Conservation (phyloP, 305 asterid genomes). For the Euphrasia arctica region DNA sequence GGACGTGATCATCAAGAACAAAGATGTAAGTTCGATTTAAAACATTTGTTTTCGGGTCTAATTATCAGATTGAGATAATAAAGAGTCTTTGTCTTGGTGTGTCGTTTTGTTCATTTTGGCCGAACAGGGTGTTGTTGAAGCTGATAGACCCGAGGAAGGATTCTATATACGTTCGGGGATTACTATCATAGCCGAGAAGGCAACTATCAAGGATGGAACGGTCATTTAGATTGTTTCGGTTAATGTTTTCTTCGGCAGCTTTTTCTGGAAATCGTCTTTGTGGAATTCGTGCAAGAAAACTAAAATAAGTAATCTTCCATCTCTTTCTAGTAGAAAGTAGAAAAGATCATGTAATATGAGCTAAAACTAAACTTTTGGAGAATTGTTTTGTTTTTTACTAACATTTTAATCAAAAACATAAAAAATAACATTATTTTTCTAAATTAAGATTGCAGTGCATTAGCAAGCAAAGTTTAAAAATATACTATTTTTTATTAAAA, state of each 20-base stretch:
- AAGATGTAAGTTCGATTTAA: constrained; percentile 56
- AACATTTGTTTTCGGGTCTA: neutral
- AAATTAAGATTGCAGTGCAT: no score
- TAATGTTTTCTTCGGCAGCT: neutral
- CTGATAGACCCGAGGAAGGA: constrained; percentile 71
- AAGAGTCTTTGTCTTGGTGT: neutral
- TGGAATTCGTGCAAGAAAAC: no score
- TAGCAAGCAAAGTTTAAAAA: no score
- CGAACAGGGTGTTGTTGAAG: constrained; percentile 76
- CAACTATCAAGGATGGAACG: constrained; percentile 68
- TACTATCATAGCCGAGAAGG: constrained; percentile 67
- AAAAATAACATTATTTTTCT: no score
- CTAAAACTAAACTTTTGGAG: no score
- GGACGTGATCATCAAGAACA: constrained; percentile 76
- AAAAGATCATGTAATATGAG: no score
- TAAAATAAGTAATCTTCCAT: no score
- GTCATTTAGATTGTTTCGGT: constrained; percentile 40
- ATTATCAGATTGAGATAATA: neutral
- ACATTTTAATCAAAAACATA: no score
- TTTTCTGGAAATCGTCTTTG: neutral
- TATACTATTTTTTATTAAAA: no score
- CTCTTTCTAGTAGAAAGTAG: no score
- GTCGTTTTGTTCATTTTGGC: neutral
- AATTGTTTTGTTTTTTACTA: no score
- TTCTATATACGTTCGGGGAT: constrained; percentile 86